A percentile compares a stretch with the other conserved stretches of the same genome.
These are phyloP conservation scores for Saccharata proteae DNA, from an alignment of 2,329 filamentous ascomycete species.

Conservation along the genomic window DNA sequence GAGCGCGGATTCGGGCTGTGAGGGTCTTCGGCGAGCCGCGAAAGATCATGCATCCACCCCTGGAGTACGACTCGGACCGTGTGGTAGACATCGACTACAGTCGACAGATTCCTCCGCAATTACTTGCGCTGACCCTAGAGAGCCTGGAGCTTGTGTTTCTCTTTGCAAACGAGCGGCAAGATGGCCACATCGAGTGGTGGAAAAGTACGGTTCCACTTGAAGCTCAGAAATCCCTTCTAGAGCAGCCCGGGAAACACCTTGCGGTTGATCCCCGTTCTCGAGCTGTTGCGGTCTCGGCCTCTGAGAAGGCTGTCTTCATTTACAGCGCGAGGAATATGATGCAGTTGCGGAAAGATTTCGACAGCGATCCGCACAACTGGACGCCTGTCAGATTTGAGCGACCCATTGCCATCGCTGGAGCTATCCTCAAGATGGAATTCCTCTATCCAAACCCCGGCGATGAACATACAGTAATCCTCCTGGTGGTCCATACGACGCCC, in stretches of 20 bases:
- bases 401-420: constrained; percentile 44
- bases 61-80: constrained; percentile 25
- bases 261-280: constrained; percentile 63
- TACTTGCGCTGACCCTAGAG: constrained; percentile 65
- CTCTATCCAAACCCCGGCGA: constrained; percentile 58
- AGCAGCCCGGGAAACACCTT: constrained; percentile 52
- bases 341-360: constrained; percentile 40
- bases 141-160: constrained; percentile 65
- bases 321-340: constrained; percentile 53
- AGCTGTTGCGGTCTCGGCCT: constrained; percentile 55
- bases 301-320: constrained; percentile 58
- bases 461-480: constrained; percentile 59
- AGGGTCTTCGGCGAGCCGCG: constrained; percentile 51
- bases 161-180: constrained; percentile 41
- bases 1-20: constrained; percentile 65
- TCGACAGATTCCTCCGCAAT: constrained; percentile 54
- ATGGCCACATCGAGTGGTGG: constrained; percentile 46
- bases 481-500: constrained; percentile 44
- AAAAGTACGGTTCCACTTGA: constrained; percentile 48
- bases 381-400: constrained; percentile 47
- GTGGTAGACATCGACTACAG: constrained; percentile 9
- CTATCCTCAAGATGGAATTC: constrained; percentile 82
- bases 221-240: constrained; percentile 39
- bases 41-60: constrained; percentile 13
- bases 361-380: constrained; percentile 30